Percentiles rank a stretch among this genome's conserved stretches.
Conservation (phyloP, 2,329 filamentous ascomycete species). For the Colletotrichum sp. region DNA sequence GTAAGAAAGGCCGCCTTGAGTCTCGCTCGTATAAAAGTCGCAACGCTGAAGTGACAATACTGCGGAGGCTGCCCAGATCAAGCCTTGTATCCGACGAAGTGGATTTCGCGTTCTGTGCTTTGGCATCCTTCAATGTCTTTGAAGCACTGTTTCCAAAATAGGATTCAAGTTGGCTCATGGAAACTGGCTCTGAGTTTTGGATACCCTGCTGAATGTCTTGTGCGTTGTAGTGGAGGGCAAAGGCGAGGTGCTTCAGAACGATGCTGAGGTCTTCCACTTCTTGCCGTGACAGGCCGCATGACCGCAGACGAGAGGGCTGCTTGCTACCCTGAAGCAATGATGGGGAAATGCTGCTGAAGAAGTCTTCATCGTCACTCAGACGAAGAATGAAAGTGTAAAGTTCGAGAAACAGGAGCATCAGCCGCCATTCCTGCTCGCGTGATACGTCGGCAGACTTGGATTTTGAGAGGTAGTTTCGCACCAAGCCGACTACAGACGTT, state of each 20-base stretch:
- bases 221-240: conserved; percentile 85
- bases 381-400: conserved; percentile 92
- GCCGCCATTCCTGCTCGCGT: conserved; percentile 79
- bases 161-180: conserved; percentile 11
- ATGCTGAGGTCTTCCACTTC: conserved; percentile 78
- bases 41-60: conserved; percentile 79
- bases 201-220: conserved; percentile 56
- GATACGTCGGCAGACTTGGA: conserved; percentile 25
- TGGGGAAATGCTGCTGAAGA: conserved; percentile 68
- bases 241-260: conserved; percentile 91
- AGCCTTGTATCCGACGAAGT: conserved; percentile 42
- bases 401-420: conserved; percentile 89
- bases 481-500: conserved; percentile 26
- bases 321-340: conserved; percentile 35
- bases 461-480: conserved; percentile 29
- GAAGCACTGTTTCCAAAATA: conserved; percentile 7
- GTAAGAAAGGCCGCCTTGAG: conserved; percentile 84
- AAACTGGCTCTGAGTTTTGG: not conserved
- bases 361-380: conserved; percentile 96
- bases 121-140: not conserved
- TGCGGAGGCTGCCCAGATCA: conserved; percentile 78
- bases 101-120: not conserved
- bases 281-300: conserved; percentile 70
- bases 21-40: conserved; percentile 93
- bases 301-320: conserved; percentile 52